phyloP scores from a whole-genome alignment of 1,139 yeast genomes.

The Pneumocystis murina region DNA sequence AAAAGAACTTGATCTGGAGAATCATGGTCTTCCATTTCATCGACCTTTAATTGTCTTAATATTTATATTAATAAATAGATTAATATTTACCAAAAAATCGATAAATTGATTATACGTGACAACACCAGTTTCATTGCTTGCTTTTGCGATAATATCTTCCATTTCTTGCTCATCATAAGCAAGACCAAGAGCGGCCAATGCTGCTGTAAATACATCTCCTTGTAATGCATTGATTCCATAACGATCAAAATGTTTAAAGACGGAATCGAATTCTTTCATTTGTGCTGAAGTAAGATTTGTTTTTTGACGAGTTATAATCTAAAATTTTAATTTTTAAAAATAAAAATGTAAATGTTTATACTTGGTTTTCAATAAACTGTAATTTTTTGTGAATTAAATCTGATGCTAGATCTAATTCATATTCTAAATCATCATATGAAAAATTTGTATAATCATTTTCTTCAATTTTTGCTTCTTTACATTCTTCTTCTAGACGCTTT shows the following conservation, averaged over 20 bases:
- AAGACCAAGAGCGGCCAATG: slow-evolving; percentile 28
- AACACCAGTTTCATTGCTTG: slow-evolving; percentile 19
- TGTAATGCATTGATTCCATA: slow-evolving; percentile 23
- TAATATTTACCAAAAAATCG: slow-evolving; percentile 22
- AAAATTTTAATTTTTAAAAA: neutral
- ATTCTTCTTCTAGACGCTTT: slow-evolving; percentile 20
- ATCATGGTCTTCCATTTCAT: slow-evolving; percentile 28
- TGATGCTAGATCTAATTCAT: slow-evolving; percentile 27
- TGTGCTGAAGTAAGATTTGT: slow-evolving; percentile 30
- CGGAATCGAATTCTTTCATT: slow-evolving; percentile 30
- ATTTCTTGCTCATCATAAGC: slow-evolving; percentile 26
- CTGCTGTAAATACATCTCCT: slow-evolving; percentile 28
- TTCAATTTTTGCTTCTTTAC: slow-evolving; percentile 28
- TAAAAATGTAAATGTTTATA: neutral
- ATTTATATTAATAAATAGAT: neutral
- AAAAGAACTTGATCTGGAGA: slow-evolving; percentile 28
- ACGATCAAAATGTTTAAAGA: slow-evolving; percentile 30
- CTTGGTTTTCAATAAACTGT: slow-evolving; percentile 28
- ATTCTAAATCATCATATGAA: slow-evolving; percentile 28
- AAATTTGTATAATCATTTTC: slow-evolving; percentile 30
- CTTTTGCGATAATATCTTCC: slow-evolving; percentile 25
- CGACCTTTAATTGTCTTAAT: slow-evolving; percentile 14
- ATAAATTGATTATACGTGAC: slow-evolving; percentile 29
- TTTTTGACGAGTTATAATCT: slow-evolving; percentile 27
- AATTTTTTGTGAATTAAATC: slow-evolving; percentile 27